Percentiles rank a stretch among this genome's conserved stretches.
These are phyloP conservation scores for Ramalina peruviana DNA, from an alignment of 495 filamentous ascomycete genomes.

Conservation along the genomic window DNA sequence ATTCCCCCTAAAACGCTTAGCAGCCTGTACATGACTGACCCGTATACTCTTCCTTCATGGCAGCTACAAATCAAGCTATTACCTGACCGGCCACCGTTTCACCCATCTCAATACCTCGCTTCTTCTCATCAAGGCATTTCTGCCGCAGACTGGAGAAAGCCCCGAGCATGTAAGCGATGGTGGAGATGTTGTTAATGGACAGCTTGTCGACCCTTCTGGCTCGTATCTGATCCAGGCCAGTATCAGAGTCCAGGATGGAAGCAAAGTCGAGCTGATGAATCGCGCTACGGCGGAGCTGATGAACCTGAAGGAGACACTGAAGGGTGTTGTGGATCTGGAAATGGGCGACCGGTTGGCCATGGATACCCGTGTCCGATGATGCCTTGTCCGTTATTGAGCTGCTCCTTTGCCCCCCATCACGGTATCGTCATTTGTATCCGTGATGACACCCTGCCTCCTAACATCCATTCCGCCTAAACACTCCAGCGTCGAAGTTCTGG, in stretches of 20 bases:
- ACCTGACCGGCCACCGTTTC: slow-evolving; percentile 35
- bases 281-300: slow-evolving; percentile 44
- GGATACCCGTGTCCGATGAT: slow-evolving; percentile 45
- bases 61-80: slow-evolving; percentile 36
- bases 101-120: slow-evolving; percentile 34
- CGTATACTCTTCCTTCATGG: slow-evolving; percentile 7
- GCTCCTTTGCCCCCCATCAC: too few relatives aligned
- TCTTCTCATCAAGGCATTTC: slow-evolving; percentile 31
- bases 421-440: too few relatives aligned
- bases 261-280: slow-evolving; percentile 40
- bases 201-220: slow-evolving; percentile 31
- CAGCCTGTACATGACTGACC: not conserved
- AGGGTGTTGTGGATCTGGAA: slow-evolving; percentile 49
- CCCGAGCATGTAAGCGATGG: slow-evolving; percentile 13
- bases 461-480: too few relatives aligned
- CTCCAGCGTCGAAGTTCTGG: too few relatives aligned
- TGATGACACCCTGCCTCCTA: too few relatives aligned
- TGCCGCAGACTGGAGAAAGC: not conserved
- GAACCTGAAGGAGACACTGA: slow-evolving; percentile 45
- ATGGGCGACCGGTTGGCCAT: slow-evolving; percentile 48
- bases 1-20: not conserved
- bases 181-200: slow-evolving; percentile 20
- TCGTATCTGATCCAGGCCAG: slow-evolving; percentile 38
- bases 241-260: slow-evolving; percentile 35
- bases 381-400: not conserved